Conservation (phyloP, 441 rosid species). For the Euphorbia celastroides region DNA sequence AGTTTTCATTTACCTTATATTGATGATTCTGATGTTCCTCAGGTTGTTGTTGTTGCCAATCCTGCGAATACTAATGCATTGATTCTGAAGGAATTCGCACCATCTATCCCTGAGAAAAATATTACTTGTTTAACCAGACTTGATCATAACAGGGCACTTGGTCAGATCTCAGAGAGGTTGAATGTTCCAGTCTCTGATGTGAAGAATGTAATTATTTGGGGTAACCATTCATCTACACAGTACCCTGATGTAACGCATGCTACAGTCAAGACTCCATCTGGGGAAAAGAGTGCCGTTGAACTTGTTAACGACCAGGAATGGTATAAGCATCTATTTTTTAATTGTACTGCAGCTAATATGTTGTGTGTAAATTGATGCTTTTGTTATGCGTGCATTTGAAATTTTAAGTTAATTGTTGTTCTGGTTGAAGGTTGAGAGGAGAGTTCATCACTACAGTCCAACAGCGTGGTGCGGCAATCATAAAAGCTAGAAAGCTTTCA, state of each 20-base stretch:
- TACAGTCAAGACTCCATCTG: slow-evolving; percentile 30
- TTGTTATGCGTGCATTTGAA: too few relatives aligned
- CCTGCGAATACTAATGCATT: slow-evolving; percentile 89
- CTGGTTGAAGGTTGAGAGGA: slow-evolving; percentile 32
- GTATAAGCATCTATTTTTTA: slow-evolving; percentile 20
- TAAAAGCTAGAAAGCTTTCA: slow-evolving; percentile 59
- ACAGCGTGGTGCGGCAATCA: slow-evolving; percentile 61
- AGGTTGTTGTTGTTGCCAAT: slow-evolving; percentile 79
- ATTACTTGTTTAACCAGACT: slow-evolving; percentile 77
- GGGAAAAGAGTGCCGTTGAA: slow-evolving; percentile 40
- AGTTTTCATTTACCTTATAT: too few relatives aligned
- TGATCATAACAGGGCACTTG: slow-evolving; percentile 78
- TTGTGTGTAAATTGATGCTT: too few relatives aligned
- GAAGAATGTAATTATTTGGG: slow-evolving; percentile 79
- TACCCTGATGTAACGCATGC: slow-evolving; percentile 82
- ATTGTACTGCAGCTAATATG: too few relatives aligned
- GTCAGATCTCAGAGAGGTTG: slow-evolving; percentile 59
- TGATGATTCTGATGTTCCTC: too few relatives aligned
- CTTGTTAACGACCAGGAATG: slow-evolving; percentile 50
- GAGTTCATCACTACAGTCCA: slow-evolving; percentile 59
- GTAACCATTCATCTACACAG: slow-evolving; percentile 86
- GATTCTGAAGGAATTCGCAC: slow-evolving; percentile 73
- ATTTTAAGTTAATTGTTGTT: background rate
- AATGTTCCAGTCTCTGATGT: slow-evolving; percentile 50
- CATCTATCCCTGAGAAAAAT: slow-evolving; percentile 72